phyloP scores from a whole-genome alignment of 176 grass and related monocot species.

The Phyllostachys edulis region DNA sequence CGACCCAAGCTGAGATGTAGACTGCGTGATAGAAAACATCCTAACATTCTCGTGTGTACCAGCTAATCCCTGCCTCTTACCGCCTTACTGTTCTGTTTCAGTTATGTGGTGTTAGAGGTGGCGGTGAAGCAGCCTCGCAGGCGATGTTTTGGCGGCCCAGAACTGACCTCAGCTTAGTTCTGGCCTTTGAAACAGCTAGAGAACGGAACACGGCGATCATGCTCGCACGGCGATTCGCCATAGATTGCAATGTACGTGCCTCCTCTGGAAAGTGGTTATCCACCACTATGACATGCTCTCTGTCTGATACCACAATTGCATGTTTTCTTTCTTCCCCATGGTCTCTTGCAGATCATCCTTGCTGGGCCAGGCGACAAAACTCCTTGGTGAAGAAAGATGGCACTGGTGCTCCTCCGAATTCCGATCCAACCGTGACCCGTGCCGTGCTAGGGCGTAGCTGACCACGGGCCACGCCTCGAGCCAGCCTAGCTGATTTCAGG shows the following conservation, averaged over 20 bases:
- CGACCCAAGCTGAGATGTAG: neutral
- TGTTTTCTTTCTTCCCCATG: neutral
- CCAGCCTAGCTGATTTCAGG: no score
- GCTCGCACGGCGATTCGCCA: conserved; percentile 72
- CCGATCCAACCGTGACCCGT: neutral
- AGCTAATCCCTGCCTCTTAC: neutral
- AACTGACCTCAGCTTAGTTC: conserved; percentile 52
- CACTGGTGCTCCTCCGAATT: neutral
- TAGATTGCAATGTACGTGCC: conserved; percentile 78
- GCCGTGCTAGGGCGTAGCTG: no score
- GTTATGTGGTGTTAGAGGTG: conserved; percentile 75
- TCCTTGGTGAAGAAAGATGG: conserved; percentile 30
- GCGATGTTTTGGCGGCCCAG: conserved; percentile 68
- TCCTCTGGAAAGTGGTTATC: neutral
- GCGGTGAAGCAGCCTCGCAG: conserved; percentile 64
- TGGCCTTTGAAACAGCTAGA: conserved; percentile 68
- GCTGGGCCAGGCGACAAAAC: conserved; percentile 57
- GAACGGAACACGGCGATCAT: conserved; percentile 79
- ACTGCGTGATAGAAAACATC: neutral
- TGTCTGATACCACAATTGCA: neutral
- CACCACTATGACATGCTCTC: neutral
- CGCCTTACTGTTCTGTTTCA: conserved; percentile 21
- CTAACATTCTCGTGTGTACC: neutral
- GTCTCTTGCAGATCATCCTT: conserved; percentile 57
- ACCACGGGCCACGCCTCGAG: no score